Conservation (phyloP, 1,284 basidiomycete species). For the Ganoderma multipileum region DNA sequence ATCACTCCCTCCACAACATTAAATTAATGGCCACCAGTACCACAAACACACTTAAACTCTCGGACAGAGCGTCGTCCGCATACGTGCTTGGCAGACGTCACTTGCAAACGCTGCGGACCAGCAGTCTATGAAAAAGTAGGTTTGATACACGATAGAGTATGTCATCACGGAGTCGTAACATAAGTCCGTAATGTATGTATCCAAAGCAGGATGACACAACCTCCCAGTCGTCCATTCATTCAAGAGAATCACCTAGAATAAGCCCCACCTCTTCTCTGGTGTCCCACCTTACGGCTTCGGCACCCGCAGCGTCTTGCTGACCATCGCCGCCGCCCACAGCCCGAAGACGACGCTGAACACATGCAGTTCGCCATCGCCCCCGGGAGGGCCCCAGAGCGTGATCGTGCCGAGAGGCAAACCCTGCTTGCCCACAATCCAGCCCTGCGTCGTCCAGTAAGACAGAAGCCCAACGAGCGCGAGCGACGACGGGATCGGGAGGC, state of each 20-base stretch:
- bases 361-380: slow-evolving; percentile 85
- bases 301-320: slow-evolving; percentile 91
- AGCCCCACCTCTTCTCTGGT: background rate
- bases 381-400: slow-evolving; percentile 73
- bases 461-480: slow-evolving; percentile 84
- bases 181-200: slow-evolving; percentile 25
- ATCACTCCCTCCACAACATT: background rate
- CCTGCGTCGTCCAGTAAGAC: slow-evolving; percentile 84
- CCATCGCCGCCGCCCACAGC: slow-evolving; percentile 92
- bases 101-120: slow-evolving; percentile 6
- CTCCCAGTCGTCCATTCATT: slow-evolving; percentile 5
- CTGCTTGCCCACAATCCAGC: slow-evolving; percentile 80
- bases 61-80: too few relatives aligned
- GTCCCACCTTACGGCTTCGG: slow-evolving; percentile 64
- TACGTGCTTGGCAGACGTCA: too few relatives aligned
- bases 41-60: too few relatives aligned
- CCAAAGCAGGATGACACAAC: background rate
- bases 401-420: slow-evolving; percentile 81
- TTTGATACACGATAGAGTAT: slow-evolving; percentile 23
- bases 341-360: slow-evolving; percentile 76
- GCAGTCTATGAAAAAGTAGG: slow-evolving; percentile 16
- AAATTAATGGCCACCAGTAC: background rate
- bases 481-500: slow-evolving; percentile 94
- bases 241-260: background rate
- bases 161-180: slow-evolving; percentile 26